Percentiles rank a stretch among this genome's conserved stretches.
Conservation (phyloP, 2,329 filamentous ascomycete genomes). For the Curvularia spicifera region DNA sequence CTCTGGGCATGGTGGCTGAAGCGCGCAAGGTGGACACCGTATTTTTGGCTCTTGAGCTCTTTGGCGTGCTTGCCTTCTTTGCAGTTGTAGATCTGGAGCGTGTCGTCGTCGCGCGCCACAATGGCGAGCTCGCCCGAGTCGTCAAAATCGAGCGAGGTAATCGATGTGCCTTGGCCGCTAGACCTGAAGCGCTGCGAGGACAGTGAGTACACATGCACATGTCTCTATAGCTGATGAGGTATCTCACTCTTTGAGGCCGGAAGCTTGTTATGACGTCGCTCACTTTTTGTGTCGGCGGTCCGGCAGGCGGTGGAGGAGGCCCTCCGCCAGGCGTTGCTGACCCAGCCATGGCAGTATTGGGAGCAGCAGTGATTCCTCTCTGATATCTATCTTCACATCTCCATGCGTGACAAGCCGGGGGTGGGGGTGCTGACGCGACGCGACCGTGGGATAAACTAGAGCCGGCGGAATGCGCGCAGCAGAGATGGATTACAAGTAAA, state of each 20-base stretch:
- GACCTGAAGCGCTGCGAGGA: slow-evolving; percentile 54
- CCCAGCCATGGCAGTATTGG: slow-evolving; percentile 40
- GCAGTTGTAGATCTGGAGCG: slow-evolving; percentile 93
- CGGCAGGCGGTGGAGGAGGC: slow-evolving; percentile 42
- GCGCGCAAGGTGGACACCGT: slow-evolving; percentile 89
- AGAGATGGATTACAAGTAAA: neutral
- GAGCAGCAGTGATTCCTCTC: slow-evolving; percentile 10
- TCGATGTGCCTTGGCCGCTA: slow-evolving; percentile 61
- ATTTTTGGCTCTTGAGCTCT: slow-evolving; percentile 91
- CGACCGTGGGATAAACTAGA: slow-evolving; percentile 15
- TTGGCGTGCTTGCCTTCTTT: slow-evolving; percentile 90
- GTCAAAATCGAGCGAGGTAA: slow-evolving; percentile 95
- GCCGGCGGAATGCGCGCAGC: slow-evolving; percentile 23
- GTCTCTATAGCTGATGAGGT: neutral
- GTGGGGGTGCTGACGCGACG: slow-evolving; percentile 8
- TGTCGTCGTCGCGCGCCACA: slow-evolving; percentile 90
- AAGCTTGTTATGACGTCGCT: slow-evolving; percentile 79
- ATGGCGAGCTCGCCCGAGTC: slow-evolving; percentile 92
- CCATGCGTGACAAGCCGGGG: neutral
- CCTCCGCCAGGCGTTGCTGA: slow-evolving; percentile 39
- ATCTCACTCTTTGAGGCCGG: slow-evolving; percentile 75
- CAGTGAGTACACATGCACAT: slow-evolving; percentile 19
- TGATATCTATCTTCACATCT: slow-evolving; percentile 12
- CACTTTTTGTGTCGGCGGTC: slow-evolving; percentile 62
- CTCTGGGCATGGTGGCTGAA: slow-evolving; percentile 92